Evolutionary conservation across 148 eudicot genomes (phyloP).

Genomic region (Heliosperma pusillum): DNA sequence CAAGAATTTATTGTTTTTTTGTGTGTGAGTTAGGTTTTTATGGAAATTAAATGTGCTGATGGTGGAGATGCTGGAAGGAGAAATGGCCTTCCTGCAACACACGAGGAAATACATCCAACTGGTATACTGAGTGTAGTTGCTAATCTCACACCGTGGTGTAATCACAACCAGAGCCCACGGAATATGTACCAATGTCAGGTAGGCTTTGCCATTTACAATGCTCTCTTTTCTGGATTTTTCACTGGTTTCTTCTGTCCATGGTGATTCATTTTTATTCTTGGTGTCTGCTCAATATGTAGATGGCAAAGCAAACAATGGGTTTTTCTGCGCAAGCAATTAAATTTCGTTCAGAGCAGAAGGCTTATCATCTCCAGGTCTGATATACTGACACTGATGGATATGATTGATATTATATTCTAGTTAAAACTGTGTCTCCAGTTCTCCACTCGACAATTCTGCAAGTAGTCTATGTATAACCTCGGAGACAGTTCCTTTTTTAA

Average conservation of each 20-base stretch:
- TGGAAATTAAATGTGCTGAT: conserved; percentile 91
- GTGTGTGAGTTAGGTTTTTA: conserved; percentile 52
- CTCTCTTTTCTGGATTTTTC: background rate
- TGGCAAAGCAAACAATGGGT: conserved; percentile 98
- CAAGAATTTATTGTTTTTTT: background rate
- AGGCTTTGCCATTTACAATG: conserved; percentile 7
- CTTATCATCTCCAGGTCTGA: conserved; percentile 94
- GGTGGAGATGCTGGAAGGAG: conserved; percentile 92
- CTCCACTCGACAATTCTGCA: background rate
- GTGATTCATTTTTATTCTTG: background rate
- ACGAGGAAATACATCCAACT: conserved; percentile 93
- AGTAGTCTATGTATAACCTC: background rate
- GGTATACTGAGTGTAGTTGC: conserved; percentile 84
- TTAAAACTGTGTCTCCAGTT: background rate
- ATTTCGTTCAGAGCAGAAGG: conserved; percentile 82
- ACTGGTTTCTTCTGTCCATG: background rate
- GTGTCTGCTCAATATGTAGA: conserved; percentile 40
- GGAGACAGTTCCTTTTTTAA: background rate
- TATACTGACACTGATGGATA: background rate
- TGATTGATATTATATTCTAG: background rate
- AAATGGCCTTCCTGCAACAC: conserved; percentile 64
- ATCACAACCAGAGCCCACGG: conserved; percentile 99
- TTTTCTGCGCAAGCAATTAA: conserved; percentile 74
- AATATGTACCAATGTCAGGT: conserved; percentile 99
- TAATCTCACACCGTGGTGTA: conserved; percentile 93